Evolutionary conservation across 768 basidiomycete genomes (phyloP).

Genomic region (Gymnopilus dilepis): DNA sequence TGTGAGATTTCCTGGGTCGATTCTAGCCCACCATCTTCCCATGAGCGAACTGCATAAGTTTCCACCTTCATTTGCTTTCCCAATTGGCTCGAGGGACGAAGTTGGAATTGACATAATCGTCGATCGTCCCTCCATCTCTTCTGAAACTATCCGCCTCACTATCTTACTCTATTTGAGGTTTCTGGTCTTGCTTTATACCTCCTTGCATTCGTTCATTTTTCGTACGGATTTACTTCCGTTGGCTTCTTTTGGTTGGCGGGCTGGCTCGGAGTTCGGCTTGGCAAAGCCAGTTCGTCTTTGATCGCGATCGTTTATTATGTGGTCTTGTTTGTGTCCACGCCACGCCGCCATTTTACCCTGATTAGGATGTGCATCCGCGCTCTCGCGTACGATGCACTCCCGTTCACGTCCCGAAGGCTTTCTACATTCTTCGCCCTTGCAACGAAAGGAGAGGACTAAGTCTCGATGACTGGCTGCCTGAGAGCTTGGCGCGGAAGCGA

Average conservation of each 20-base stretch:
- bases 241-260: slow-evolving; percentile 5
- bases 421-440: too few species aligned
- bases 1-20: slow-evolving; percentile 8
- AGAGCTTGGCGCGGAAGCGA: too few species aligned
- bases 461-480: too few species aligned
- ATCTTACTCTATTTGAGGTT: slow-evolving; percentile 5
- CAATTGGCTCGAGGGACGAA: not conserved
- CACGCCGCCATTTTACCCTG: slow-evolving; percentile 17
- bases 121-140: slow-evolving; percentile 20
- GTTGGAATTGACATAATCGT: not conserved
- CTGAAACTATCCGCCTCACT: slow-evolving; percentile 15
- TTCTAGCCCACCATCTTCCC: slow-evolving; percentile 7
- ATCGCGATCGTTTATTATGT: slow-evolving; percentile 20
- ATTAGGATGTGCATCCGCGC: slow-evolving; percentile 1
- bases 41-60: slow-evolving; percentile 10
- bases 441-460: too few species aligned
- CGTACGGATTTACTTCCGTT: slow-evolving; percentile 6
- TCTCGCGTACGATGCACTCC: not conserved
- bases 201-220: not conserved
- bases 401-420: too few species aligned
- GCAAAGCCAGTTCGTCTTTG: slow-evolving; percentile 5
- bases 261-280: slow-evolving; percentile 9
- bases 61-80: slow-evolving; percentile 1
- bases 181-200: not conserved
- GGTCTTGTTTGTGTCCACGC: slow-evolving; percentile 11